A percentile compares a stretch with the other conserved stretches of the same genome.
These are phyloP conservation scores for Mortierella alpina DNA, from an alignment of 192 early-diverging fungal genomes.

Conservation along the genomic window DNA sequence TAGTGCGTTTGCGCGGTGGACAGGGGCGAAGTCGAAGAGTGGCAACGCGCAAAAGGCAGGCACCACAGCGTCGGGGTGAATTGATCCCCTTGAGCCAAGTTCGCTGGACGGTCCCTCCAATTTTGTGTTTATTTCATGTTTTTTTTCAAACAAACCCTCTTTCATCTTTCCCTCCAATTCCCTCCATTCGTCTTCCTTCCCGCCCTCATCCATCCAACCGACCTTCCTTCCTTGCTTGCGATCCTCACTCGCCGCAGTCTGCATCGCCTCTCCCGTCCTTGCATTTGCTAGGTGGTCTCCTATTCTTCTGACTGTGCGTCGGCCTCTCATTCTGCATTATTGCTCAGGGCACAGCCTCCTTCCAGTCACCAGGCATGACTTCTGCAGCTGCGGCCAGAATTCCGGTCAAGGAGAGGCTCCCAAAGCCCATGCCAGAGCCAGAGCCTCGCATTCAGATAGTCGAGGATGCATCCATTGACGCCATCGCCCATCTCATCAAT, in stretches of 20 bases:
- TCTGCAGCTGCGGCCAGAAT: constrained; percentile 19
- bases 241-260: not conserved
- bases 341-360: not conserved
- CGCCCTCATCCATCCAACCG: not conserved
- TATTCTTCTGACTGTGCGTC: not conserved
- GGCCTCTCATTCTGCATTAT: not conserved
- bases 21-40: no score
- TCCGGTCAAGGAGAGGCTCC: constrained; percentile 33
- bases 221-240: not conserved
- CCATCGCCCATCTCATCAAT: constrained; percentile 55
- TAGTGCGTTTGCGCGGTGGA: no score
- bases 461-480: constrained; percentile 36
- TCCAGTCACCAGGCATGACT: not conserved
- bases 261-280: not conserved
- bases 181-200: not conserved
- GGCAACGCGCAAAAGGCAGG: no score
- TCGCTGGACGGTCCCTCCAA: no score
- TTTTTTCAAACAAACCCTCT: not conserved
- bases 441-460: constrained; percentile 42
- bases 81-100: no score
- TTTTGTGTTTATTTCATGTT: not conserved
- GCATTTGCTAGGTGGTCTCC: no score
- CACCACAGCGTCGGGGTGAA: no score
- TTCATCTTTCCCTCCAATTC: not conserved
- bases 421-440: constrained; percentile 39